A percentile compares a stretch with the other conserved stretches of the same genome.
Conservation (phyloP, 371 early-diverging fungal genomes). For the Mortierella sp. region DNA sequence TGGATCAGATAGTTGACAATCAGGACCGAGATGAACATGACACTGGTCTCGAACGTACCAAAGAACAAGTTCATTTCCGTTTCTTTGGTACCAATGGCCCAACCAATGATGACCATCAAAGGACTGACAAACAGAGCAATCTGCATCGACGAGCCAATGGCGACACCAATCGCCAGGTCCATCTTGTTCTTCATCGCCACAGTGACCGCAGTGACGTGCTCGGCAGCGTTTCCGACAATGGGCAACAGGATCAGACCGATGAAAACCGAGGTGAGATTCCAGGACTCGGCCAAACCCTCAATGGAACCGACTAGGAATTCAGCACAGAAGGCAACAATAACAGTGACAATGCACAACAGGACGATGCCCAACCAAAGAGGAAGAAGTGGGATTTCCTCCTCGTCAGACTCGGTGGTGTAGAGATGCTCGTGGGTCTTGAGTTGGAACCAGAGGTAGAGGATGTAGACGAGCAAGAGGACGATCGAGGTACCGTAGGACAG, state of each 20-base stretch:
- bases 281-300: conserved; percentile 74
- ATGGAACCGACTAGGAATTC: conserved; percentile 87
- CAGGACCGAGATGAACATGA: conserved; percentile 86
- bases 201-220: conserved; percentile 87
- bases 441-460: conserved; percentile 84
- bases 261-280: conserved; percentile 81
- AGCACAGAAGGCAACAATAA: conserved; percentile 81
- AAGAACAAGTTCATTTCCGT: conserved; percentile 85
- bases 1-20: conserved; percentile 86
- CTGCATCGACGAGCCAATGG: conserved; percentile 93
- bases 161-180: conserved; percentile 89
- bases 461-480: conserved; percentile 80
- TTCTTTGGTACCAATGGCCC: conserved; percentile 69
- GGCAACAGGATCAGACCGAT: conserved; percentile 90
- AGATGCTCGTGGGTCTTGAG: conserved; percentile 78
- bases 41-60: conserved; percentile 83
- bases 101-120: conserved; percentile 87
- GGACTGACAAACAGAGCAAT: conserved; percentile 93
- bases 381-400: conserved; percentile 67
- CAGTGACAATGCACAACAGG: conserved; percentile 66
- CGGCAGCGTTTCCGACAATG: conserved; percentile 87
- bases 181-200: conserved; percentile 91
- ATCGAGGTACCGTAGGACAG: conserved; percentile 82
- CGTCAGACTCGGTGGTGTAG: conserved; percentile 65
- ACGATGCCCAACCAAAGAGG: conserved; percentile 66